Conservation (phyloP, 129 eudicot genomes). For the Flaveria brownii region DNA sequence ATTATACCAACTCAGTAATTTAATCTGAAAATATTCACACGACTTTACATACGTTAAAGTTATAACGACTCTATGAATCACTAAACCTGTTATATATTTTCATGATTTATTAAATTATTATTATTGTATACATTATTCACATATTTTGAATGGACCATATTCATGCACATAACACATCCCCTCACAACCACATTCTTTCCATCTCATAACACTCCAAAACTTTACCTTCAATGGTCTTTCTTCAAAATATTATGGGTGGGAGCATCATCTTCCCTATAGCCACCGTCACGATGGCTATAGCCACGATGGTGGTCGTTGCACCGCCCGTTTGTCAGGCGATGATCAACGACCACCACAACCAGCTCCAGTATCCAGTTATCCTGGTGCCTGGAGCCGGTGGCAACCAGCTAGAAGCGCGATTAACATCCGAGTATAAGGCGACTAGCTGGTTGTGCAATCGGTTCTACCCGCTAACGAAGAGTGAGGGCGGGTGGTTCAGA, state of each 20-base stretch:
- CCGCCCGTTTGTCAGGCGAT: constrained; percentile 32
- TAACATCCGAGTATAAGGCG: constrained; percentile 46
- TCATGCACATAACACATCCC: constrained; percentile 26
- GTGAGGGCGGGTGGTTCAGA: constrained; percentile 73
- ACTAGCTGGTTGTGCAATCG: constrained; percentile 60
- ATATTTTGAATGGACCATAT: constrained; percentile 10
- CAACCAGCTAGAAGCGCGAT: constrained; percentile 84
- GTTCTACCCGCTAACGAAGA: constrained; percentile 32
- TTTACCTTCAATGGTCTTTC: neutral
- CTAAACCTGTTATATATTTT: no score
- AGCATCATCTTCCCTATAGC: neutral
- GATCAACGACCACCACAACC: constrained; percentile 2
- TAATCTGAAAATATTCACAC: no score
- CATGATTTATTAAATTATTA: no score
- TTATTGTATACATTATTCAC: neutral
- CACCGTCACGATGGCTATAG: constrained; percentile 22
- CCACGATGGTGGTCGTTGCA: constrained; percentile 24
- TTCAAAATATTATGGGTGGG: neutral
- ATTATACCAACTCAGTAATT: no score
- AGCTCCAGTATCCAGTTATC: constrained; percentile 56
- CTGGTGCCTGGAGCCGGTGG: constrained; percentile 86
- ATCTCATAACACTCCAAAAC: constrained; percentile 5
- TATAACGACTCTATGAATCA: no score
- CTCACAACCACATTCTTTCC: constrained; percentile 23
- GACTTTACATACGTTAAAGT: no score